Evolutionary conservation across 768 basidiomycete species (phyloP), one percentile per base, ranked within the genome.

Genomic region (Leccinum barrowsii): DNA sequence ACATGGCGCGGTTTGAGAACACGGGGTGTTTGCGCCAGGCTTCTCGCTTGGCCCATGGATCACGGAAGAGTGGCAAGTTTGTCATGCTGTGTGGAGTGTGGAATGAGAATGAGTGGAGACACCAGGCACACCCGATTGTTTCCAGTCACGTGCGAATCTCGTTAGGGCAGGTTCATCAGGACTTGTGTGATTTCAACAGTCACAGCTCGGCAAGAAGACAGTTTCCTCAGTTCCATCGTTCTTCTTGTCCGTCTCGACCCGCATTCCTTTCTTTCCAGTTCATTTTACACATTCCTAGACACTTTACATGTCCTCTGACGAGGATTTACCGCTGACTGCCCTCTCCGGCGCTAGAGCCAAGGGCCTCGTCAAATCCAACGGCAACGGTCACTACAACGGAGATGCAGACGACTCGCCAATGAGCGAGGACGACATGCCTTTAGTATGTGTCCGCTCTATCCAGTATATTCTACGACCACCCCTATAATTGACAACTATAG

Each of bases 1-100:
- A 87, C 91, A 94, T 94, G 65, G 83, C 82, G 44, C 87, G 85
- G 64, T 87, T 89, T 60, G 85, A 82, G 78, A 97, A 97, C 56
- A 95, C 84, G n/a, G 90, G 86, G 67, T 85, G 86, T 72, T 87
- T 93, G 67, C 94, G 82, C 94, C 93, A 97, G 40, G 92, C 91
- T 65, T 97, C 94, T 60, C 86, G 78, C 76, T 90, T 94, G 21
- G 92, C 91, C 94, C 94, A 97, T 52, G 94, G 93, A 72, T 97
- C 94, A 74, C 92, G 87, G 69, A 87, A 94, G 55, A 90, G 77
- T n/a, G 86, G 87, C 55, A 78, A 79, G 61, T 82, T 83, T 53
- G 83, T 67, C 85, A 90, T 89, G 65, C 68, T 71, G 62, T 60
- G n/a, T 34, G 32, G 30, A 32, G 13, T 48, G 21, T 50, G 1